Evolutionary conservation across 177 flowering plant genomes (phyloP).

Genomic region (Tripterygium wilfordii): DNA sequence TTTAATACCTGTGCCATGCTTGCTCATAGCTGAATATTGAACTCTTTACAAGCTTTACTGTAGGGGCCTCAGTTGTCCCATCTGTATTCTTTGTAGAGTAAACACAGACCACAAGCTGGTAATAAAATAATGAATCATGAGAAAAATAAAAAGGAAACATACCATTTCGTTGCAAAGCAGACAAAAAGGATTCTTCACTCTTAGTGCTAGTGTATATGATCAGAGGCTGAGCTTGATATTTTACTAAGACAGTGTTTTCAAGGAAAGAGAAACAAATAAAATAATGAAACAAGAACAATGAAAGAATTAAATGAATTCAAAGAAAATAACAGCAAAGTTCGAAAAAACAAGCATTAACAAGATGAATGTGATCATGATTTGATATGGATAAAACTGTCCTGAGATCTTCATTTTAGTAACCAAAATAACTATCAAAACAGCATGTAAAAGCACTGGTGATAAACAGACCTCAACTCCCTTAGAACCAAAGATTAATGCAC

Average conservation of each 20-base stretch:
- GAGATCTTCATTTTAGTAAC: no score
- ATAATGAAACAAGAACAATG: neutral
- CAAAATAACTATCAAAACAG: no score
- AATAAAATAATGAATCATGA: conserved; percentile 1
- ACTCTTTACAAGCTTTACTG: conserved; percentile 85
- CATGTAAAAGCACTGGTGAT: no score
- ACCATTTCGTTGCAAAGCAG: conserved; percentile 85
- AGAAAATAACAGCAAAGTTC: no score
- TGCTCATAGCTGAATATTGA: conserved; percentile 97
- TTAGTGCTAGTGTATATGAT: conserved; percentile 90
- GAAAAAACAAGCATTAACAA: no score
- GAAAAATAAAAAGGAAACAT: conserved; percentile 15
- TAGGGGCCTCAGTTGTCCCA: conserved; percentile 42
- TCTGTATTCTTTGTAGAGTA: conserved; percentile 40
- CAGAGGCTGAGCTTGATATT: conserved; percentile 82
- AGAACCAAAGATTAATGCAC: conserved; percentile 1
- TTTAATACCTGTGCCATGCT: conserved; percentile 95
- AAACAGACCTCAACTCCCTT: no score
- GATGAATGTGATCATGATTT: no score
- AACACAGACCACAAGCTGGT: conserved; percentile 5
- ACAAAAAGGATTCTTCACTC: conserved; percentile 72
- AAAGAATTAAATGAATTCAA: neutral
- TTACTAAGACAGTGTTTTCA: conserved; percentile 45
- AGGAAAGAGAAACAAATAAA: neutral
- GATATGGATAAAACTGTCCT: no score